Evolutionary conservation across 371 early-diverging fungal genomes (phyloP).

Genomic region (Entomophthora muscae): DNA sequence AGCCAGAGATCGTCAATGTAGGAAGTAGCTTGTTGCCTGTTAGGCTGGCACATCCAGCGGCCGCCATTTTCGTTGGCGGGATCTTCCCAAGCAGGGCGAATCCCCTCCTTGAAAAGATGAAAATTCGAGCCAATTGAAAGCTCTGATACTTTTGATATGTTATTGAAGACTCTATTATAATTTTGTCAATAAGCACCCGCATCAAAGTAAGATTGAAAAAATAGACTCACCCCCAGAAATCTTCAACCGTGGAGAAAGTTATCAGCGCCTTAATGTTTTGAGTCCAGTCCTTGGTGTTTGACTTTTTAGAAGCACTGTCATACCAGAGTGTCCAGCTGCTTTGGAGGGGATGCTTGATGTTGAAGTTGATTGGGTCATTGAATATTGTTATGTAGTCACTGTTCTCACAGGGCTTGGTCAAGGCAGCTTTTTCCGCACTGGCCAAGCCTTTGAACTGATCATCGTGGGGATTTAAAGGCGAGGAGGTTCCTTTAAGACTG

Average conservation of each 20-base stretch:
- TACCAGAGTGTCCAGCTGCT: slow-evolving; percentile 87
- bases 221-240: slow-evolving; percentile 79
- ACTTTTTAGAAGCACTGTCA: slow-evolving; percentile 65
- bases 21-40: slow-evolving; percentile 43
- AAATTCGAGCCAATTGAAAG: slow-evolving; percentile 73
- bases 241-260: slow-evolving; percentile 81
- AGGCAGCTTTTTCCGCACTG: background rate
- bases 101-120: slow-evolving; percentile 91
- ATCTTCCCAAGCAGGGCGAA: slow-evolving; percentile 99
- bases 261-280: slow-evolving; percentile 72
- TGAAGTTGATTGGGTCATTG: slow-evolving; percentile 41
- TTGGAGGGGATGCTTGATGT: slow-evolving; percentile 77
- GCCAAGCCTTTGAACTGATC: background rate
- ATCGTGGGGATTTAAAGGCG: background rate
- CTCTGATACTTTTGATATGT: slow-evolving; percentile 60
- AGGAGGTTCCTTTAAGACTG: background rate
- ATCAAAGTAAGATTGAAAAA: too few relatives aligned
- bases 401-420: background rate
- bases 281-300: slow-evolving; percentile 62
- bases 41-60: slow-evolving; percentile 78
- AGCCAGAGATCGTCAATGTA: slow-evolving; percentile 75
- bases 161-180: slow-evolving; percentile 62
- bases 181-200: background rate
- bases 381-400: slow-evolving; percentile 23
- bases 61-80: slow-evolving; percentile 87